phyloP scores from a whole-genome alignment of 164 flowering plant genomes.

The Aristolochia contorta region DNA sequence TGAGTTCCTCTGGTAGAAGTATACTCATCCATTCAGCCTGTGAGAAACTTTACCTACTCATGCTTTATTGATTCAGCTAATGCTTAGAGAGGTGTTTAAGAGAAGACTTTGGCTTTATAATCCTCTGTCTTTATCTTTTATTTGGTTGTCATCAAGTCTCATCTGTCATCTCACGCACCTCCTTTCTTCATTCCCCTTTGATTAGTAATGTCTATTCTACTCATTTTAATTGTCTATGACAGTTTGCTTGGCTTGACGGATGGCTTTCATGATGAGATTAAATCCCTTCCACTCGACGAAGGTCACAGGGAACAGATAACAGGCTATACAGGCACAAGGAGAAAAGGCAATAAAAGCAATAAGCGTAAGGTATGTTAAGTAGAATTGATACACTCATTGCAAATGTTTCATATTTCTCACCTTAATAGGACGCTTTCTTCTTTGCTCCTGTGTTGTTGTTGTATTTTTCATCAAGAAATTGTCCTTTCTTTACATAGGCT shows the following conservation, averaged over 20 bases:
- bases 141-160: not conserved
- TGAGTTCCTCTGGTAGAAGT: no score
- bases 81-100: not conserved
- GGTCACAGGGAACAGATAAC: conserved; percentile 18
- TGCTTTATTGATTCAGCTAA: not conserved
- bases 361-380: conserved; percentile 58
- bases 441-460: no score
- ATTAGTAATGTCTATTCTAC: not conserved
- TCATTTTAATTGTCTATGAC: conserved; percentile 8
- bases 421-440: no score
- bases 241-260: conserved; percentile 72
- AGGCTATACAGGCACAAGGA: conserved; percentile 15
- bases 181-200: conserved; percentile 1
- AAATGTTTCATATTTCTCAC: not conserved
- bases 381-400: not conserved
- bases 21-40: no score
- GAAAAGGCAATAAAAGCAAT: conserved; percentile 30
- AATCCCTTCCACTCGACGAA: conserved; percentile 42
- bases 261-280: conserved; percentile 59
- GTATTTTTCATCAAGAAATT: no score
- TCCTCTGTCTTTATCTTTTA: not conserved
- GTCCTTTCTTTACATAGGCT: no score
- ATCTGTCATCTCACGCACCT: not conserved
- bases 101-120: not conserved
- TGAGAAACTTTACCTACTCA: not conserved